Conservation (phyloP, 1,284 basidiomycete species). For the Papiliotrema fonsecae region DNA sequence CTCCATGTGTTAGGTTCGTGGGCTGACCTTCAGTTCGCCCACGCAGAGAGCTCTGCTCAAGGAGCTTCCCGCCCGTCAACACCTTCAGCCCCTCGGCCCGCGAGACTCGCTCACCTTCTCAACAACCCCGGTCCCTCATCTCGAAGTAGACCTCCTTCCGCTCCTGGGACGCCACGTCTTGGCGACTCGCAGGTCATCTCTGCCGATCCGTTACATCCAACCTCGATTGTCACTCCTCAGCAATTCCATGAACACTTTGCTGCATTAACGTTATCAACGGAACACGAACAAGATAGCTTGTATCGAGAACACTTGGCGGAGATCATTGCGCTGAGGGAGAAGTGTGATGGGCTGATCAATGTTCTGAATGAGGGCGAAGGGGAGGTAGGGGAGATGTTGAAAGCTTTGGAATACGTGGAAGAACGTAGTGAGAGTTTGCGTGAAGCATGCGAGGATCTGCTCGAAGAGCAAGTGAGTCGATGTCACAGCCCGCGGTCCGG, state of each 20-base stretch:
- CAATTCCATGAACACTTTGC: conserved; percentile 95
- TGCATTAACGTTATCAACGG: conserved; percentile 75
- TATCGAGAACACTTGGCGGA: conserved; percentile 75
- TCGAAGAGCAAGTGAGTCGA: conserved; percentile 72
- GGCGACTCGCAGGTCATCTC: conserved; percentile 45
- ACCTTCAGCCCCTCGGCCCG: conserved; percentile 51
- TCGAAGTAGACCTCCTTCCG: conserved; percentile 2
- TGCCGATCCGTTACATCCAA: conserved; percentile 37
- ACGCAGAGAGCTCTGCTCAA: conserved; percentile 20
- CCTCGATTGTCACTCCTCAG: conserved; percentile 73
- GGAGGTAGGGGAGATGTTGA: conserved; percentile 74
- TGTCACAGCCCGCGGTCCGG: conserved; percentile 42
- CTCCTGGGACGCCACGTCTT: conserved; percentile 10
- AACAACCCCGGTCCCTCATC: conserved; percentile 12
- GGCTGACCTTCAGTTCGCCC: background rate
- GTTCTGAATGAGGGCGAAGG: conserved; percentile 65
- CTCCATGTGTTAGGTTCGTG: background rate
- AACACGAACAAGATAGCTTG: conserved; percentile 83
- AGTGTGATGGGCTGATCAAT: conserved; percentile 65
- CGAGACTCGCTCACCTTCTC: conserved; percentile 10
- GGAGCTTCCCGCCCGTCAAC: conserved; percentile 23
- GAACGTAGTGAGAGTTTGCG: conserved; percentile 80
- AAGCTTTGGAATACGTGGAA: conserved; percentile 76
- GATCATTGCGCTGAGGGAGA: conserved; percentile 66
- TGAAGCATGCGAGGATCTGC: conserved; percentile 78